These are phyloP conservation scores for Aristolochia fimbriata DNA, from an alignment of 164 flowering plant genomes.

Conservation along the genomic window DNA sequence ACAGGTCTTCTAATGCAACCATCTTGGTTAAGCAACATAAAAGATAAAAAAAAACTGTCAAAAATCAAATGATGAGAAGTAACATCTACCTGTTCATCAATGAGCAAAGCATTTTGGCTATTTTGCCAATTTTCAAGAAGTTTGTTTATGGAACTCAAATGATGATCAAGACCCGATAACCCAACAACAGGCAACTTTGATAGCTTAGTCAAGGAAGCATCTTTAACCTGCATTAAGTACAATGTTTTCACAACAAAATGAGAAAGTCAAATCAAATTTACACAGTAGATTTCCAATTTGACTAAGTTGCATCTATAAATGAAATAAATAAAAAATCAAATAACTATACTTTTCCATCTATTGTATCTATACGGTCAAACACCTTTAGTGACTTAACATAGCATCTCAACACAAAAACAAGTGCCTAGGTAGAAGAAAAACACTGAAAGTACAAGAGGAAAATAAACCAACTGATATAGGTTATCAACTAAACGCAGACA, in stretches of 20 bases:
- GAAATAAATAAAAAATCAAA: too few relatives aligned
- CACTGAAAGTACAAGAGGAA: not conserved
- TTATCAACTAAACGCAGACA: too few relatives aligned
- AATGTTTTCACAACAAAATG: not conserved
- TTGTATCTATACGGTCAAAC: not conserved
- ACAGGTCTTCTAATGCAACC: too few relatives aligned
- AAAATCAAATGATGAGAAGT: not conserved
- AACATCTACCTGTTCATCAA: slow-evolving; percentile 53
- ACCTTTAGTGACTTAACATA: not conserved
- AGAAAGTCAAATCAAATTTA: not conserved
- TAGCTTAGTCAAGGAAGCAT: not conserved
- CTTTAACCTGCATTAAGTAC: slow-evolving; percentile 17
- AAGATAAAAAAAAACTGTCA: not conserved
- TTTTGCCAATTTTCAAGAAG: slow-evolving; percentile 48
- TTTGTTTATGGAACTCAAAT: slow-evolving; percentile 35
- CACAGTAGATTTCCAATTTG: too few relatives aligned
- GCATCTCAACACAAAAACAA: not conserved
- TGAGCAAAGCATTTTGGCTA: slow-evolving; percentile 39
- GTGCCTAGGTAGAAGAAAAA: not conserved
- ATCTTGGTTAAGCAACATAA: not conserved
- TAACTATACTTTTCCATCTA: too few relatives aligned
- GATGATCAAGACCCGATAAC: slow-evolving; percentile 16
- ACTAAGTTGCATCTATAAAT: too few relatives aligned
- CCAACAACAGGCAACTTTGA: slow-evolving; percentile 5
- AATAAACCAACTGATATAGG: not conserved